Base-by-base conservation (phyloP, 2,329 filamentous ascomycete genomes). In the Leptographium lundbergii region DNA sequence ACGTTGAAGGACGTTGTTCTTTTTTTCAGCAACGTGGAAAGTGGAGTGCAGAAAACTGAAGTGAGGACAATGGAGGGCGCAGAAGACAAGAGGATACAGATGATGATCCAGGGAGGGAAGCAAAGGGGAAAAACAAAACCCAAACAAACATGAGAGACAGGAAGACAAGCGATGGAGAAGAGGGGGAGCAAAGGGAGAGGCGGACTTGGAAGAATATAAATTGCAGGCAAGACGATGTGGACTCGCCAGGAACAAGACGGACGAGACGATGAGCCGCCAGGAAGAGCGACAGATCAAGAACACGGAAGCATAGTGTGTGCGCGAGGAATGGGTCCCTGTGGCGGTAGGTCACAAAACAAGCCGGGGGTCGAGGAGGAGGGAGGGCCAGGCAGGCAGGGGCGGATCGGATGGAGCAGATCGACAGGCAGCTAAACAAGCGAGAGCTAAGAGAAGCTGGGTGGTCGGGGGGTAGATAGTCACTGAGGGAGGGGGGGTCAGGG, bases 171-270 rank as follows among this genome's bases (percentile, higher is more conserved):
- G 53, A 55, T 55, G 53, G 53, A 55, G 53, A 55, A 27, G 53
- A 55, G 29, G 36, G 52, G 53, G 34, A 55, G 53, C 32, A 34
- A 36, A 54, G 32, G 51, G 32, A 54, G 51, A 32, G 36, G 52
- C 19, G n/a, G 34, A 55, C 53, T 27, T 55, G 53, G 53, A 55
- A 55, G 53, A 55, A 55, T 55, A 55, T 55, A 55, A 55, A 42
- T 42, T 55, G 19, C 32, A 55, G n/a, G 27, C 36, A 25, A 22
- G 34, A 42, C 53, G 36, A 42, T 39, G 51, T 34, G 51, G 51
- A 54, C 51, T 34, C 32, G 5, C 34, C 51, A 53, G 51, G 51
- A 53, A 53, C 51, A 19, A 29, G 51, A 51, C 27, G 51, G 25
- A 19, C 51, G 14, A 34, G 27, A 10, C 22, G 22, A 34, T 34